A percentile compares a stretch with the other conserved stretches of the same genome.
Conservation (phyloP, 164 flowering plant genomes). For the Aristolochia contorta region DNA sequence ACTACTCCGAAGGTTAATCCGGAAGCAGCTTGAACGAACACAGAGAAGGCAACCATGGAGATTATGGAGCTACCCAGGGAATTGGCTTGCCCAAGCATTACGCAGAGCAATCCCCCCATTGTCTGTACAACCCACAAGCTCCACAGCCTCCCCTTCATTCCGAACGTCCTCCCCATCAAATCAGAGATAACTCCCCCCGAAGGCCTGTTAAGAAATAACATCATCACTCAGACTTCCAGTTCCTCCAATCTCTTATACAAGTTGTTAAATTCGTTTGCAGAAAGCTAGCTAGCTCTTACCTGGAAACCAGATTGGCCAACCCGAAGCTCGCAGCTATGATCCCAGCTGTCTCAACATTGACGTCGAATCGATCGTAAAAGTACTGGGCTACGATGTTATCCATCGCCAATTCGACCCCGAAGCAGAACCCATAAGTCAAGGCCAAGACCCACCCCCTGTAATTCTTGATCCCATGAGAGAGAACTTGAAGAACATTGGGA, state of each 20-base stretch:
- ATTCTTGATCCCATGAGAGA: constrained; percentile 52
- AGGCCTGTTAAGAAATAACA: constrained; percentile 25
- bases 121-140: constrained; percentile 62
- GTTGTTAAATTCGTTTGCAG: too few relatives aligned
- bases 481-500: constrained; percentile 25
- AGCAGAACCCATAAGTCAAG: constrained; percentile 69
- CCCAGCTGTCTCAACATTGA: constrained; percentile 72
- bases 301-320: constrained; percentile 53
- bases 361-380: constrained; percentile 61
- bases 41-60: constrained; percentile 42
- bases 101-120: constrained; percentile 55
- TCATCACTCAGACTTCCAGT: neutral
- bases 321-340: constrained; percentile 78
- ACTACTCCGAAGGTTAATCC: constrained; percentile 81
- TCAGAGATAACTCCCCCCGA: constrained; percentile 70
- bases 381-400: constrained; percentile 87
- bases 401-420: constrained; percentile 73
- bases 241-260: too few relatives aligned
- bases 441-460: constrained; percentile 84
- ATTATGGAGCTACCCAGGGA: constrained; percentile 40
- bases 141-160: constrained; percentile 89
- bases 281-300: too few relatives aligned
- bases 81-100: constrained; percentile 43
- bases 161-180: constrained; percentile 42
- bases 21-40: constrained; percentile 76